These are phyloP conservation scores for Linum lewisii DNA, from an alignment of 345 rosid genomes.

Conservation along the genomic window DNA sequence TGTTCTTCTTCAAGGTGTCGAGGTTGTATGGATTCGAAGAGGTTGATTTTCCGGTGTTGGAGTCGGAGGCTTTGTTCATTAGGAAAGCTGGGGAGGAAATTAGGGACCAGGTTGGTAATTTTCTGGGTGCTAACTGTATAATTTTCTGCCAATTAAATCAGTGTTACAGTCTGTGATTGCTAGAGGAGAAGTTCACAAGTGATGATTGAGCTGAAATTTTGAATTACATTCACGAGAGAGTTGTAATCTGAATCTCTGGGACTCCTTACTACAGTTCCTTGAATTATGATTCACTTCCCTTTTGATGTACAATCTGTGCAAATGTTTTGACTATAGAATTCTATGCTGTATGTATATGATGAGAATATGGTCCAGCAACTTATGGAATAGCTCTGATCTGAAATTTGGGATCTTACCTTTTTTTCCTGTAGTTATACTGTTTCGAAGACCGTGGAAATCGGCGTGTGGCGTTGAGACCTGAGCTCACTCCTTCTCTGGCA, in stretches of 20 bases:
- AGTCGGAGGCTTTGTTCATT: slow-evolving; percentile 73
- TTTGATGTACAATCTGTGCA: no score
- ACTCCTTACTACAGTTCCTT: background rate
- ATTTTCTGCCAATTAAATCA: background rate
- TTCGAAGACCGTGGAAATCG: slow-evolving; percentile 94
- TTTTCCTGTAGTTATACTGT: slow-evolving; percentile 60
- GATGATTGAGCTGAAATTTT: background rate
- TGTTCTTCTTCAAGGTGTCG: slow-evolving; percentile 38
- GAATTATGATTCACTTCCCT: no score
- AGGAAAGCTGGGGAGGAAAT: slow-evolving; percentile 97
- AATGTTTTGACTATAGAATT: no score
- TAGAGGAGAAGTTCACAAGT: background rate
- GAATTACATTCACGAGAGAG: background rate
- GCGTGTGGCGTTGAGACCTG: slow-evolving; percentile 96
- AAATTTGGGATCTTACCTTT: background rate
- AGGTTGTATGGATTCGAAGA: slow-evolving; percentile 74
- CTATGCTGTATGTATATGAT: no score
- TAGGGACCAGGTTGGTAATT: slow-evolving; percentile 58
- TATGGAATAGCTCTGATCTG: no score
- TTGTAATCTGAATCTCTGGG: background rate
- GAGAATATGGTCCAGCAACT: no score
- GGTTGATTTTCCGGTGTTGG: slow-evolving; percentile 83
- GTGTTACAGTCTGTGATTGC: background rate
- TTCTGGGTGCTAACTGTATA: background rate
- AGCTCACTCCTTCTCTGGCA: slow-evolving; percentile 92